Base-by-base conservation (phyloP, 2,329 filamentous ascomycete species). In the Aquanectria penicillioides region DNA sequence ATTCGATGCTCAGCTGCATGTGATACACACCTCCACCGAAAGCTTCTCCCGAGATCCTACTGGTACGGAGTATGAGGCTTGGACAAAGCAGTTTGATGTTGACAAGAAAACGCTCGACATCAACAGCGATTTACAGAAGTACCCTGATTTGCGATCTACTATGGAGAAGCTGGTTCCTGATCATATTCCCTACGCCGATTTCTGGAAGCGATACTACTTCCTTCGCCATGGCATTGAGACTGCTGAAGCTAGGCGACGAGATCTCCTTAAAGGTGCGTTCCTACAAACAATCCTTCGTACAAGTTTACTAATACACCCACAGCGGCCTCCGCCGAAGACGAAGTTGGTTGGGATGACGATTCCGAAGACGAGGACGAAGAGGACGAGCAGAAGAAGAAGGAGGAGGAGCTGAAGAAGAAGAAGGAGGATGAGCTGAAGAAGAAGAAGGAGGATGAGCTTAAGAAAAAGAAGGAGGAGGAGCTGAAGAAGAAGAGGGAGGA, bases 121-220 rank as follows among this genome's bases (percentile, higher is more conserved):
- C 66, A 87, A 89, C 43, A 81, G 80, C 59, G 93, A 99, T 75
- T 75, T 99, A 66, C 89, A 94, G 65, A 92, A 90, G 73, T 97
- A 97, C 71, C 86, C 89, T 9, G 94, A 98, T 76, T 80, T 99
- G 68, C 84, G 94, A 67, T 78, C 84, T 22, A 93, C 93, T 0
- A 98, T 99, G 94, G 95, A 97, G 83, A 93, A 90, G 79, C 80
- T 97, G 53, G 95, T 99, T n/a, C 95, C 95, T 2, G 93, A 94
- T 75, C 86, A 87, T 67, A 92, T 97, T n/a, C 85, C 94, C 28
- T 99, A 99, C 71, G 84, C 82, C 49, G 86, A 90, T 49, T 99
- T 99, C 74, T 99, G 95, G 94, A 90, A 86, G 73, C 85, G 95
- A 54, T 99, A 99, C 77, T 98, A 98, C 75, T 99, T 97, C 80